These are phyloP conservation scores for Rosa chinensis DNA, from an alignment of 306 rosid genomes.

Conservation along the genomic window DNA sequence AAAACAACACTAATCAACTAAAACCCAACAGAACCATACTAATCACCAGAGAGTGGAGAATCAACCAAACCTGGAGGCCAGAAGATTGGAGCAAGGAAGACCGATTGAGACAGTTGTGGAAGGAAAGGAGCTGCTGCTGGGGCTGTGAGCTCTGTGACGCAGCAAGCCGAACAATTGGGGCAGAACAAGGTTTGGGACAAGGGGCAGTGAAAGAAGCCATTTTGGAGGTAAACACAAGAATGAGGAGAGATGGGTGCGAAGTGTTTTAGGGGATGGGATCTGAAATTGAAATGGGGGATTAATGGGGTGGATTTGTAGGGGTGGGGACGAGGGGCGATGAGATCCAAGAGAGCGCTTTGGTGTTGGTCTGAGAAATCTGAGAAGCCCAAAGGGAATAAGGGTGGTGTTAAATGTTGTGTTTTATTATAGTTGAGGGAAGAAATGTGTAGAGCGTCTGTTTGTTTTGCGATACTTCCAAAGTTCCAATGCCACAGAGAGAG, in stretches of 20 bases:
- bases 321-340: constrained; percentile 36
- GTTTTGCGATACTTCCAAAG: constrained; percentile 39
- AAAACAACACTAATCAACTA: neutral
- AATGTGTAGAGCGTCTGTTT: neutral
- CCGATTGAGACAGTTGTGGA: constrained; percentile 31
- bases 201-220: constrained; percentile 36
- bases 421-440: neutral
- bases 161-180: constrained; percentile 27
- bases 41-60: neutral
- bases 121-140: constrained; percentile 26
- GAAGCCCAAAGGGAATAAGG: neutral
- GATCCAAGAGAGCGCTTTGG: constrained; percentile 32
- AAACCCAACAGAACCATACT: neutral
- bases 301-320: constrained; percentile 6
- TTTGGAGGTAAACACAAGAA: neutral
- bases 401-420: neutral
- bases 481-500: neutral
- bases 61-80: constrained; percentile 39
- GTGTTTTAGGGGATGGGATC: neutral
- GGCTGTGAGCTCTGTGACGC: constrained; percentile 30
- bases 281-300: constrained; percentile 13
- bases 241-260: neutral
- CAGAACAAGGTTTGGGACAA: constrained; percentile 31
- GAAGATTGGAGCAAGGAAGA: constrained; percentile 31
- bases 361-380: constrained; percentile 20